These are phyloP conservation scores for Monosporascus sp. DNA, from an alignment of 2,329 filamentous ascomycete species.

Conservation along the genomic window DNA sequence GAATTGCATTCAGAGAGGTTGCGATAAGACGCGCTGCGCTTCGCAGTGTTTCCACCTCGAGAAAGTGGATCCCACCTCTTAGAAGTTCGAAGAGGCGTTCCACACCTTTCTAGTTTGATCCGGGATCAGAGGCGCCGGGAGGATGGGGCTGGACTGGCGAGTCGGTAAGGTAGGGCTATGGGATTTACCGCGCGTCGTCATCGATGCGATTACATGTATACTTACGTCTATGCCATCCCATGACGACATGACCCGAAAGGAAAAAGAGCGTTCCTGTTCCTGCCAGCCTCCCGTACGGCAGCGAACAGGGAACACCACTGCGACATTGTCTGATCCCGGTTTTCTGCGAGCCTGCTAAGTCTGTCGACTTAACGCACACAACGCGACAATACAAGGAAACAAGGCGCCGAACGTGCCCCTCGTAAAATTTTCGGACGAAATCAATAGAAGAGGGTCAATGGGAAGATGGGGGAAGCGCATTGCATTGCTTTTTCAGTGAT, in stretches of 20 bases:
- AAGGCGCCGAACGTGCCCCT: not conserved
- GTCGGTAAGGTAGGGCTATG: not conserved
- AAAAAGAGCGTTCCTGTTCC: not conserved
- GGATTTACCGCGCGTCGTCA: not conserved
- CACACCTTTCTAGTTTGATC: not conserved
- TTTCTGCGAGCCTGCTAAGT: too few relatives aligned
- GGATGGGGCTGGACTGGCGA: not conserved
- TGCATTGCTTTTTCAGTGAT: too few relatives aligned
- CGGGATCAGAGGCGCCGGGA: not conserved
- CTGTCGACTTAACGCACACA: too few relatives aligned
- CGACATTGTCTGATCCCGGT: too few relatives aligned
- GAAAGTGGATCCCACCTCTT: not conserved
- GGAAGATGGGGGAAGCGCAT: not conserved
- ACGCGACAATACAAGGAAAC: not conserved
- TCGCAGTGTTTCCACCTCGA: not conserved
- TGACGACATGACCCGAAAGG: not conserved
- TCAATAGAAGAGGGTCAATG: not conserved
- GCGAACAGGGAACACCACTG: not conserved
- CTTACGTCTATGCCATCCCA: not conserved
- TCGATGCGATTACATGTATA: not conserved
- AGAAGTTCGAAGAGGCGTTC: not conserved
- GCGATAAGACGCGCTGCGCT: too few relatives aligned
- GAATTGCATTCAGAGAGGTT: too few relatives aligned
- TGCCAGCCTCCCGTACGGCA: not conserved
- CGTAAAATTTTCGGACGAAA: not conserved